Evolutionary conservation across 495 filamentous ascomycete species (phyloP).

Genomic region (Xylaria bambusicola): DNA sequence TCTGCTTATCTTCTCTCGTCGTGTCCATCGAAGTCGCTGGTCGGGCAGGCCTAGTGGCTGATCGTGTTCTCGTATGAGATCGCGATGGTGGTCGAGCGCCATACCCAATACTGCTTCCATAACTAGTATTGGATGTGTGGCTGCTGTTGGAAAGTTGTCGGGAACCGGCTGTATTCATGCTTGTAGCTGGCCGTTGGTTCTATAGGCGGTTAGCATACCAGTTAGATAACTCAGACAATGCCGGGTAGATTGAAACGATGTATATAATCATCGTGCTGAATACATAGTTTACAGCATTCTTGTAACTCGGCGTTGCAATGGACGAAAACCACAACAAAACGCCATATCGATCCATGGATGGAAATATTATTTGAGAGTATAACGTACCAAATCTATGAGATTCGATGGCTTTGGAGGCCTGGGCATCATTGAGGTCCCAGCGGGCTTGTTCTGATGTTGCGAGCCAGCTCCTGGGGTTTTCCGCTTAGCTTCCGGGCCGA

Average conservation of each 20-base stretch:
- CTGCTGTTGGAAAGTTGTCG: constrained; percentile 48
- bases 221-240: too few species aligned
- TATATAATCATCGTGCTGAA: too few species aligned
- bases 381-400: constrained; percentile 27
- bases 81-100: constrained; percentile 51
- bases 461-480: constrained; percentile 61
- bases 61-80: constrained; percentile 43
- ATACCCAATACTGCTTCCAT: constrained; percentile 59
- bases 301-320: too few species aligned
- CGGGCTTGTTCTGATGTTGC: constrained; percentile 43
- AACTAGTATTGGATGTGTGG: constrained; percentile 57
- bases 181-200: neutral
- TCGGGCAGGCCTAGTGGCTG: constrained; percentile 47
- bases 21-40: constrained; percentile 64
- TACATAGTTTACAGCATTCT: too few species aligned
- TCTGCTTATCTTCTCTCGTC: constrained; percentile 37
- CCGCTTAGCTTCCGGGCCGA: constrained; percentile 57
- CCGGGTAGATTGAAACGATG: too few species aligned
- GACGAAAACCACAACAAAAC: too few species aligned
- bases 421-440: constrained; percentile 14
- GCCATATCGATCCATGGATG: too few species aligned
- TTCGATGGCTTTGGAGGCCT: constrained; percentile 25
- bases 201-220: constrained; percentile 7
- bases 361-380: too few species aligned
- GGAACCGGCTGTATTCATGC: constrained; percentile 30